Evolutionary conservation across 176 grass and related monocot genomes (phyloP).

Genomic region (Avena eriantha): DNA sequence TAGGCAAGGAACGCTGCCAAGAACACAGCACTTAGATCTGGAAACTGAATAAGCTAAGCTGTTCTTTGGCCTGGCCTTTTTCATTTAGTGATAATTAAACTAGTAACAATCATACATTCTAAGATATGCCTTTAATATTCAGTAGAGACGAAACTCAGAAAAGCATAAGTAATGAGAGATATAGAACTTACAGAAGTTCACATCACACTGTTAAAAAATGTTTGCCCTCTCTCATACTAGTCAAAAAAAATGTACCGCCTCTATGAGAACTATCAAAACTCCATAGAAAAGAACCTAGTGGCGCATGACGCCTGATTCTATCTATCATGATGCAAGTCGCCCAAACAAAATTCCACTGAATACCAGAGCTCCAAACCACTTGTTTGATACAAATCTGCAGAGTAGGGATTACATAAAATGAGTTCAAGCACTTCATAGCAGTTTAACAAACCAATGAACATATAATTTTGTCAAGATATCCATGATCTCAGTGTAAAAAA

Average conservation of each 20-base stretch:
- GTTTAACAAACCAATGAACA: background rate
- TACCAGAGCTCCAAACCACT: constrained; percentile 87
- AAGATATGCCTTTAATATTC: background rate
- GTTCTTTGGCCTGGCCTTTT: background rate
- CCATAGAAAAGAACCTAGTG: background rate
- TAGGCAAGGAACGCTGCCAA: background rate
- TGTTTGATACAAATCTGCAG: constrained; percentile 82
- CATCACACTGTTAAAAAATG: constrained; percentile 7
- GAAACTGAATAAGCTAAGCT: background rate
- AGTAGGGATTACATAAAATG: background rate
- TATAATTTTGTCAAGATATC: background rate
- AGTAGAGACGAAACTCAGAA: background rate
- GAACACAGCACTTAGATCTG: background rate
- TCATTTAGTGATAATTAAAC: background rate
- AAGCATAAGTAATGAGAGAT: background rate
- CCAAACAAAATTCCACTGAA: constrained; percentile 77
- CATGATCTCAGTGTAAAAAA: constrained; percentile 6
- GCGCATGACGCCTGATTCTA: background rate
- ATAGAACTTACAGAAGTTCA: background rate
- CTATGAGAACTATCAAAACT: constrained; percentile 10
- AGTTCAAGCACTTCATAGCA: constrained; percentile 12
- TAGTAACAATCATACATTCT: background rate
- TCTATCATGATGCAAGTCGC: constrained; percentile 57
- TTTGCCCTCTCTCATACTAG: background rate
- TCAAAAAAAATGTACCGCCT: background rate